phyloP scores from a whole-genome alignment of 306 rosid species.

The Cucurbita moschata region DNA sequence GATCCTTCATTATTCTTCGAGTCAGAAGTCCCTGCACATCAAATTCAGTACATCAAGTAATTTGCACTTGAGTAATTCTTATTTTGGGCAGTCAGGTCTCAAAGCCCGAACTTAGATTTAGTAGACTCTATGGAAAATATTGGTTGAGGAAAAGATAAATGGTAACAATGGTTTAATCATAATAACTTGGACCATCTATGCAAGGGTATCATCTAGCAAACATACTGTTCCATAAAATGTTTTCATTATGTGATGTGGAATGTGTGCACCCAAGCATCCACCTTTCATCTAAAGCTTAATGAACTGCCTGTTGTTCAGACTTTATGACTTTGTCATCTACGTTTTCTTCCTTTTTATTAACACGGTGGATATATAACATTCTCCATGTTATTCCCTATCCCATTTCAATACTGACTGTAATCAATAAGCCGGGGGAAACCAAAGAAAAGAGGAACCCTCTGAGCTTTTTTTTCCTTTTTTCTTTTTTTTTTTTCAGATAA shows the following conservation, averaged over 20 bases:
- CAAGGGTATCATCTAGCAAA: conserved; percentile 1
- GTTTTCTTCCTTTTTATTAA: neutral
- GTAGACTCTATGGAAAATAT: neutral
- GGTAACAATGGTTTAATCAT: neutral
- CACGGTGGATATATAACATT: neutral
- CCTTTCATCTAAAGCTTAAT: neutral
- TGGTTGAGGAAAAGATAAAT: neutral
- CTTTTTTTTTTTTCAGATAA: too few species aligned
- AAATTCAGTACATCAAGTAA: conserved; percentile 15
- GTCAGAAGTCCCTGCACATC: conserved; percentile 47
- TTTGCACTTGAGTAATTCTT: neutral
- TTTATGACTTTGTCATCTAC: neutral
- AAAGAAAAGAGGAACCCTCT: neutral
- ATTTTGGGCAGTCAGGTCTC: neutral
- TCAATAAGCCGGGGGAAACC: neutral
- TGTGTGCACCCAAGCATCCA: neutral
- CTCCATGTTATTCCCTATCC: neutral
- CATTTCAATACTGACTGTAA: neutral
- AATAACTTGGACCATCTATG: neutral
- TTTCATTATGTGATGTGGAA: neutral
- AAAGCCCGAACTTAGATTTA: neutral
- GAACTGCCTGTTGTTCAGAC: neutral
- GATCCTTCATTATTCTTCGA: conserved; percentile 24
- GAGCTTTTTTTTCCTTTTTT: too few species aligned
- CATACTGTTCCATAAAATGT: conserved; percentile 1